phyloP scores from a whole-genome alignment of 345 rosid species.

The Gossypium longicalyx region DNA sequence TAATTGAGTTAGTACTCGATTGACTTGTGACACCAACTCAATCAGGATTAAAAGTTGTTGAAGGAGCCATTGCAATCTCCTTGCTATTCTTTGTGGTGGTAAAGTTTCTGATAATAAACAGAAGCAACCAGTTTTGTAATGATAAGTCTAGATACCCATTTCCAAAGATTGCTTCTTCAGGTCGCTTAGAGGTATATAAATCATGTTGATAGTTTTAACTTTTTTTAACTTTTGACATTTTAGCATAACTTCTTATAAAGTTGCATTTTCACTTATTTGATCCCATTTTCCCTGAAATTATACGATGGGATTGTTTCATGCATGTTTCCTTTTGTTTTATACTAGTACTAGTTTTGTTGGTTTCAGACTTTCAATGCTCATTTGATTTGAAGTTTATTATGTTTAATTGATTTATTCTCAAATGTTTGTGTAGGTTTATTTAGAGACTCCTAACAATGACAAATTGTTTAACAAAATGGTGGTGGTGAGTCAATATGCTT shows the following conservation, averaged over 20 bases:
- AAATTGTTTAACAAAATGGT: slow-evolving; percentile 20
- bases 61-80: slow-evolving; percentile 21
- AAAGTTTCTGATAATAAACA: slow-evolving; percentile 39
- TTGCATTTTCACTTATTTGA: slow-evolving; percentile 4
- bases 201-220: too few species aligned
- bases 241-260: slow-evolving; percentile 4
- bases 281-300: slow-evolving; percentile 10
- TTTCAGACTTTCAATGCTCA: not conserved
- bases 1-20: not conserved
- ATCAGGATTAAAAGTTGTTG: rapidly evolving
- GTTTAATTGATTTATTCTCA: slow-evolving; percentile 1
- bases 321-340: not conserved
- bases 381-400: not conserved
- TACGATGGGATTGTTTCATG: not conserved
- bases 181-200: too few species aligned
- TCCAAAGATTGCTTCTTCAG: too few species aligned
- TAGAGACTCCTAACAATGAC: slow-evolving; percentile 78
- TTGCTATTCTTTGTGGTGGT: slow-evolving; percentile 68
- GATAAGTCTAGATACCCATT: slow-evolving; percentile 34
- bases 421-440: slow-evolving; percentile 56
- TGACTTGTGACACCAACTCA: too few species aligned
- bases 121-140: slow-evolving; percentile 38
- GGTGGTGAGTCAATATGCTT: too few species aligned
- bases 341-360: not conserved
- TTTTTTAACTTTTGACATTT: not conserved